Evolutionary conservation across 164 flowering plant genomes (phyloP).

Genomic region (Liriodendron chinense): DNA sequence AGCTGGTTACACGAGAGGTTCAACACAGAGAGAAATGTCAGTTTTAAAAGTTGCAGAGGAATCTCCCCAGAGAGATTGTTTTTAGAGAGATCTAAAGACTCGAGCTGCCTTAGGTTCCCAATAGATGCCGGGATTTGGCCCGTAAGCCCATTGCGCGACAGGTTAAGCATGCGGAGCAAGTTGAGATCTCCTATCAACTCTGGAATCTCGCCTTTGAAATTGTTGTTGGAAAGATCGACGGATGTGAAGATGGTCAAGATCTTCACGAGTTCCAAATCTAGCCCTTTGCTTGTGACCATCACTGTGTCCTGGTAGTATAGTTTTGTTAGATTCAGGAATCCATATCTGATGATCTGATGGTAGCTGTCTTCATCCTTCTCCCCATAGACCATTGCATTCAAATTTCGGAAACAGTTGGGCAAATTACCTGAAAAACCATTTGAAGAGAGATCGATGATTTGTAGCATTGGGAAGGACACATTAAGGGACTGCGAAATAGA

Average conservation of each 20-base stretch:
- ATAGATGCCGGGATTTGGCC: slow-evolving; percentile 13
- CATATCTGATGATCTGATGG: not conserved
- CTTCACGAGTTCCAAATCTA: slow-evolving; percentile 2
- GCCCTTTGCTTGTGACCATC: slow-evolving; percentile 10
- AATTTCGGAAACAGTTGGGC: slow-evolving; percentile 22
- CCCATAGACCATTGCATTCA: slow-evolving; percentile 26
- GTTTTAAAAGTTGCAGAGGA: slow-evolving; percentile 8
- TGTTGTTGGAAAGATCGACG: slow-evolving; percentile 15
- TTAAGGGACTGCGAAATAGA: slow-evolving; percentile 6
- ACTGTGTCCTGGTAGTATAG: slow-evolving; percentile 15
- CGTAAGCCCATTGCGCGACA: slow-evolving; percentile 5
- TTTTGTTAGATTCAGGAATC: too few species aligned
- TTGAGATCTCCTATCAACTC: not conserved
- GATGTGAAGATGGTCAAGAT: slow-evolving; percentile 3
- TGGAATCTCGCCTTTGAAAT: slow-evolving; percentile 6
- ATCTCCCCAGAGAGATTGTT: slow-evolving; percentile 16
- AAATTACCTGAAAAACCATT: slow-evolving; percentile 44
- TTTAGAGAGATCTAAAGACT: slow-evolving; percentile 16
- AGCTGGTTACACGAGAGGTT: slow-evolving; percentile 17
- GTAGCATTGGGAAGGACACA: slow-evolving; percentile 33
- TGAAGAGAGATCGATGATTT: slow-evolving; percentile 48
- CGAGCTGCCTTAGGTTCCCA: slow-evolving; percentile 1
- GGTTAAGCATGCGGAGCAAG: slow-evolving; percentile 4
- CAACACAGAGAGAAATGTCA: slow-evolving; percentile 15
- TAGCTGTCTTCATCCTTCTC: not conserved